Base-by-base conservation (phyloP, 495 filamentous ascomycete species). In the Talaromyces stipitatus region DNA sequence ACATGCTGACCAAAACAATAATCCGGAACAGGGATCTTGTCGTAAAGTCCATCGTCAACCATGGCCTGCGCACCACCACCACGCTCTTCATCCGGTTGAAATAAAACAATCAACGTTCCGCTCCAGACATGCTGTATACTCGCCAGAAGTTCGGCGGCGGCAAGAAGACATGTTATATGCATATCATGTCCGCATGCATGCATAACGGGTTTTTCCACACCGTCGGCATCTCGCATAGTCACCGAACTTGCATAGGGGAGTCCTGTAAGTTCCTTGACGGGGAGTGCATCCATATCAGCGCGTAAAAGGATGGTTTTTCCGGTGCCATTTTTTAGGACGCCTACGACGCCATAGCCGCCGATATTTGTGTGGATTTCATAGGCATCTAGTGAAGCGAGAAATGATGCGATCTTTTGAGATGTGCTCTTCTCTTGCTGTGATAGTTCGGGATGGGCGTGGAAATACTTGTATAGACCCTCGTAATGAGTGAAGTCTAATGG, bases 121-220 rank as follows among this genome's bases (percentile, higher is more conserved):
- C 56, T 64, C 80, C 80, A 83, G 2, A 59, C 24, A 23, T 69
- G 33, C 38, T 54, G 66, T 4, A 59, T 61, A 2, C 56, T 58
- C 7, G 58, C 65, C 0, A 82, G 65, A 0, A 59, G 60, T 48
- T 82, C 77, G 0, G 78, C 71, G 0, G 78, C 73, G 0, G 77
- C 80, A 3, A 82, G 69, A 0, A 82, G 70, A 60, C 72, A 78
- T 0, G 80, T 81, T 2, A 83, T 71, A 32, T 83, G 80, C 73
- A 82, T 79, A 43, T 83, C 80, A 62, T 83, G 80, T 2, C 78
- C 80, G 52, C 80, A 81, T 12, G 79, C 79, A 57, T 80, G 79
- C 79, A 81, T 81, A 3, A 79, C 76, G 0, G 78, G 77, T 46
- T 77, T 78, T 32, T 72, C 69, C 10, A 64, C 45, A 0, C 72